Percentiles rank a stretch among this genome's conserved stretches.
These are phyloP conservation scores for Gastrodia elata DNA, from an alignment of 106 monocot species.

Conservation along the genomic window DNA sequence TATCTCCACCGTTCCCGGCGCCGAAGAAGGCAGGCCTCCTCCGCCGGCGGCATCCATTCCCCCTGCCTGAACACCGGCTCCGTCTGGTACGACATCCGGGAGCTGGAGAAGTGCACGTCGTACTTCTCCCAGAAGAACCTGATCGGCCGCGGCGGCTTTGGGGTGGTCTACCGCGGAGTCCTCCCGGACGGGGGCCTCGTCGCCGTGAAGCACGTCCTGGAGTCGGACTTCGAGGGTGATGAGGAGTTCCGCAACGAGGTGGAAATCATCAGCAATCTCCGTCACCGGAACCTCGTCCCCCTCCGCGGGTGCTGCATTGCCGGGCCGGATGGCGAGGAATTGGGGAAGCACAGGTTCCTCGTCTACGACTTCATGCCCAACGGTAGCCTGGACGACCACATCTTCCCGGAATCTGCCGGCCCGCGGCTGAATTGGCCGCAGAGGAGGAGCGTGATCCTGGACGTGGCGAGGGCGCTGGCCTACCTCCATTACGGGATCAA, in stretches of 20 bases:
- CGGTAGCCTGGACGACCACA: slow-evolving; percentile 42
- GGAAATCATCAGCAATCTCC: slow-evolving; percentile 61
- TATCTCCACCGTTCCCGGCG: slow-evolving; percentile 7
- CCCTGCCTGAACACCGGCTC: slow-evolving; percentile 59
- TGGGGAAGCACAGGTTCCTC: slow-evolving; percentile 50
- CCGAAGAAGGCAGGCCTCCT: slow-evolving; percentile 1
- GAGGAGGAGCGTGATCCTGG: slow-evolving; percentile 61
- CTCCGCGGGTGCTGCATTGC: slow-evolving; percentile 73
- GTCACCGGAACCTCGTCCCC: slow-evolving; percentile 74
- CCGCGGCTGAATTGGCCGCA: slow-evolving; percentile 39
- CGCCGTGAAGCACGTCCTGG: slow-evolving; percentile 62
- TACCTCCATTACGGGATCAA: slow-evolving; percentile 78
- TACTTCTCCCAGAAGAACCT: slow-evolving; percentile 42
- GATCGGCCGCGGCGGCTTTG: slow-evolving; percentile 62
- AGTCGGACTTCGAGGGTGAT: slow-evolving; percentile 40
- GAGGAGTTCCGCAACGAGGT: slow-evolving; percentile 80
- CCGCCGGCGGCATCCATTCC: neutral
- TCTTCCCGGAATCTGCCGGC: slow-evolving; percentile 15
- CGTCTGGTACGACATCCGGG: slow-evolving; percentile 40
- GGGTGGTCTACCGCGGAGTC: slow-evolving; percentile 56
- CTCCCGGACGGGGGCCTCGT: slow-evolving; percentile 46
- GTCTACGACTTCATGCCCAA: slow-evolving; percentile 81
- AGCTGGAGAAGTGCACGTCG: slow-evolving; percentile 43
- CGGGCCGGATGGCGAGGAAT: slow-evolving; percentile 32
- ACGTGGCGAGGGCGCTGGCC: slow-evolving; percentile 58